A percentile compares a stretch with the other conserved stretches of the same genome.
phyloP scores from a whole-genome alignment of 768 basidiomycete species.

The Tephrocybe sp. region DNA sequence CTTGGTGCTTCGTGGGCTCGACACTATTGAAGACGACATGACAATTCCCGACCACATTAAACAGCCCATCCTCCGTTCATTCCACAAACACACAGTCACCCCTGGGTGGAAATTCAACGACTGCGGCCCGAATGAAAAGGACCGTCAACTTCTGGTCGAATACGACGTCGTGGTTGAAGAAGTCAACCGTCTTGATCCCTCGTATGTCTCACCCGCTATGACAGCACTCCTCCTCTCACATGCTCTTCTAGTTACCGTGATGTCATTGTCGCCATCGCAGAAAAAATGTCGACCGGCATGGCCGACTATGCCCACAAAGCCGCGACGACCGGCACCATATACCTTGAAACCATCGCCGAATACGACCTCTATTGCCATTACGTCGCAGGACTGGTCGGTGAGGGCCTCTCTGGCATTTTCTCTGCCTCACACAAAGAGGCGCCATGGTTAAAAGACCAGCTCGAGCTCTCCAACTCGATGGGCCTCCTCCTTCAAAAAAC shows the following conservation, averaged over 20 bases:
- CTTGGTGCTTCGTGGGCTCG: slow-evolving; percentile 89
- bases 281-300: slow-evolving; percentile 94
- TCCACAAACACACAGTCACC: slow-evolving; percentile 76
- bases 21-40: slow-evolving; percentile 99
- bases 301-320: slow-evolving; percentile 91
- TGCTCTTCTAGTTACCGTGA: slow-evolving; percentile 55
- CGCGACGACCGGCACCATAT: slow-evolving; percentile 64
- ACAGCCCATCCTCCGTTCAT: slow-evolving; percentile 79
- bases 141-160: slow-evolving; percentile 80
- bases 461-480: slow-evolving; percentile 91
- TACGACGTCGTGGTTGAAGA: slow-evolving; percentile 84
- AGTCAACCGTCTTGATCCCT: slow-evolving; percentile 62
- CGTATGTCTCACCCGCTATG: slow-evolving; percentile 41
- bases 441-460: slow-evolving; percentile 69
- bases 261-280: slow-evolving; percentile 79
- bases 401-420: slow-evolving; percentile 89
- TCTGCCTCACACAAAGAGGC: slow-evolving; percentile 83
- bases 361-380: slow-evolving; percentile 99
- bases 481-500: slow-evolving; percentile 97
- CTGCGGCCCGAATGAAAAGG: slow-evolving; percentile 84
- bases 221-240: slow-evolving; percentile 1
- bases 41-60: slow-evolving; percentile 85
- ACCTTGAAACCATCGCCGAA: slow-evolving; percentile 75
- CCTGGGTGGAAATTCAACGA: slow-evolving; percentile 88
- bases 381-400: slow-evolving; percentile 96